Conservation (phyloP, 768 basidiomycete species). For the Rhizopogon sp. region DNA sequence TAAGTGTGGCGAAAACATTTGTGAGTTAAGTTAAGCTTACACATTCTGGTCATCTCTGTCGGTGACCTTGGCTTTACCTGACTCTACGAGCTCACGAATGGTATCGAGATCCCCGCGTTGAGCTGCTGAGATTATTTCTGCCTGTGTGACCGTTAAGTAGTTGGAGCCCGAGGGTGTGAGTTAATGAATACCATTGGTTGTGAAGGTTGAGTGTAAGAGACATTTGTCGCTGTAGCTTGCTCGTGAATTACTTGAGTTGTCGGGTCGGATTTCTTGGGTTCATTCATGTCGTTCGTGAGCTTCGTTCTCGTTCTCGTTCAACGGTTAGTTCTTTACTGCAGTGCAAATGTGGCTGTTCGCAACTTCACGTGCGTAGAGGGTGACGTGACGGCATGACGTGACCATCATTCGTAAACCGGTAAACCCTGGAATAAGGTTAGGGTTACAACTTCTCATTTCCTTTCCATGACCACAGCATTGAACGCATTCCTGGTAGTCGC, state of each 20-base stretch:
- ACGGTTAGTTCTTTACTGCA: too few relatives aligned
- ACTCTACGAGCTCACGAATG: conserved; percentile 63
- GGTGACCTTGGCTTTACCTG: conserved; percentile 62
- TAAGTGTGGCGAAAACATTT: background rate
- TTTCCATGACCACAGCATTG: conserved; percentile 8
- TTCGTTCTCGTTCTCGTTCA: conserved; percentile 11
- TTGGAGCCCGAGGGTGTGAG: background rate
- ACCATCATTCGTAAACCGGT: background rate
- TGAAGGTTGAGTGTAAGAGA: conserved; percentile 16
- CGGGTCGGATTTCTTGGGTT: conserved; percentile 22
- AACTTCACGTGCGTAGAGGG: conserved; percentile 3
- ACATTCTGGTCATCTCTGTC: conserved; percentile 89
- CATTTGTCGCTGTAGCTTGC: conserved; percentile 23
- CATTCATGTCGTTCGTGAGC: conserved; percentile 23
- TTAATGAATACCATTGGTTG: conserved; percentile 16
- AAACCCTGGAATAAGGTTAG: conserved; percentile 28
- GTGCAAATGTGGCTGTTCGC: conserved; percentile 3
- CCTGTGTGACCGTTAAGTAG: conserved; percentile 26
- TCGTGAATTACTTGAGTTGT: conserved; percentile 23
- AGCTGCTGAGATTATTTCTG: conserved; percentile 76
- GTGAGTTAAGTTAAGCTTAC: conserved; percentile 12
- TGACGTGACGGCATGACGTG: conserved; percentile 8
- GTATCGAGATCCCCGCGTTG: conserved; percentile 78
- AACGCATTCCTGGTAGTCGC: conserved; percentile 6
- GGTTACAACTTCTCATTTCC: conserved; percentile 13